Conservation (phyloP, 257 asterid genomes). For the Solanum microdontum region DNA sequence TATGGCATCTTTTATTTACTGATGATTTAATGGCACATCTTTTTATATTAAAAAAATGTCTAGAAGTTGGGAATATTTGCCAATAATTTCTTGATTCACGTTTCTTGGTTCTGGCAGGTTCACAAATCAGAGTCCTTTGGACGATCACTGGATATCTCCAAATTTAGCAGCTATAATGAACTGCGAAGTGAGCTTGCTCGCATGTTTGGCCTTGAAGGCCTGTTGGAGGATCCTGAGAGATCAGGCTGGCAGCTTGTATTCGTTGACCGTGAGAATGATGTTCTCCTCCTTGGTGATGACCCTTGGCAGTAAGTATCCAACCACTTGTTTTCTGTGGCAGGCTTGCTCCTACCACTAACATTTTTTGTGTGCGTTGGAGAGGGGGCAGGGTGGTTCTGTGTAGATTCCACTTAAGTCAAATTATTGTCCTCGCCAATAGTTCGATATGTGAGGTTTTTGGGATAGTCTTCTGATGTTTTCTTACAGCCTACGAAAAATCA, state of each 20-base stretch:
- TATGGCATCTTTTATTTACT: not conserved
- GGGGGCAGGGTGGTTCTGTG: not conserved
- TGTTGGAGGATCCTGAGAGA: conserved; percentile 95
- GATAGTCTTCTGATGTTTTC: not conserved
- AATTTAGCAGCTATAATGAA: conserved; percentile 86
- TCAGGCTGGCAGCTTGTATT: conserved; percentile 99
- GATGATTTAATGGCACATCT: not conserved
- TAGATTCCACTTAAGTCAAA: not conserved
- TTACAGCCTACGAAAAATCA: not conserved
- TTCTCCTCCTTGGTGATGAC: conserved; percentile 97
- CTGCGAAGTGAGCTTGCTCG: conserved; percentile 90
- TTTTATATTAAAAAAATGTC: not conserved
- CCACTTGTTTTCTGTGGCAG: not conserved
- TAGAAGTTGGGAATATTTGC: not conserved
- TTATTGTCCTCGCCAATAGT: not conserved
- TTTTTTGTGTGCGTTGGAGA: not conserved
- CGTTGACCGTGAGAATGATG: conserved; percentile 92
- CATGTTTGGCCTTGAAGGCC: conserved; percentile 88
- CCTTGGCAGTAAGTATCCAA: conserved; percentile 85
- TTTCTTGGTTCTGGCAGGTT: conserved; percentile 37
- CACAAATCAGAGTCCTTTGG: conserved; percentile 84
- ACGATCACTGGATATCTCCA: conserved; percentile 85
- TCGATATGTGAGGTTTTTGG: not conserved
- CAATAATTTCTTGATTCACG: not conserved
- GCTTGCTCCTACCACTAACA: not conserved